A percentile compares a stretch with the other conserved stretches of the same genome.
phyloP scores from a whole-genome alignment of 345 rosid genomes.

The Brassica napus region Da-Ae NC_063438.1:23871001-23871500 shows the following conservation, averaged over 20 bases:
- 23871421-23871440: too few species aligned
- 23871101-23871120: constrained; percentile 10
- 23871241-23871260: background rate
- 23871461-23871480: too few species aligned
- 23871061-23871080: constrained; percentile 21
- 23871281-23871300: background rate
- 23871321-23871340: too few species aligned
- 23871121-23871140: constrained; percentile 19
- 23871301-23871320: too few species aligned
- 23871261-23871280: constrained; percentile 22
- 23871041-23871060: background rate
- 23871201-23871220: constrained; percentile 21
- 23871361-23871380: too few species aligned
- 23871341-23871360: too few species aligned
- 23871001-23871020: constrained; percentile 32
- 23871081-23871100: constrained; percentile 15
- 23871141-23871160: background rate
- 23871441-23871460: too few species aligned
- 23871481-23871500: too few species aligned
- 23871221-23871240: background rate
- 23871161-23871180: constrained; percentile 11
- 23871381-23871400: too few species aligned
- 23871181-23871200: background rate
- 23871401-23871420: too few species aligned
- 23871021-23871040: constrained; percentile 23